These are phyloP conservation scores for Rhynchospora breviuscula DNA, from an alignment of 176 grass and related monocot species.

Conservation along the genomic window DNA sequence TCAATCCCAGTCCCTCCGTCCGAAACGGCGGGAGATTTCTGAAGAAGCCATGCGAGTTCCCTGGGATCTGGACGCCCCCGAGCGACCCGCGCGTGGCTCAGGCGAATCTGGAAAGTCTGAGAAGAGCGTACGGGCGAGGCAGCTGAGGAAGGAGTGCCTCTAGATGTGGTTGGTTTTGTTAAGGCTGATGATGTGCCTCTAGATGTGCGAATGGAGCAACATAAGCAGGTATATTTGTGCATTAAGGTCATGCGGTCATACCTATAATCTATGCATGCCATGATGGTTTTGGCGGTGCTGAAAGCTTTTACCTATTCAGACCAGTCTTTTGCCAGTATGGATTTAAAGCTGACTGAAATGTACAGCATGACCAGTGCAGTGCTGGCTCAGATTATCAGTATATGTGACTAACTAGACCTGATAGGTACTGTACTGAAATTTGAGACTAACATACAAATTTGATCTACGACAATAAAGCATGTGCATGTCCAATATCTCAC, in stretches of 20 bases:
- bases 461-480: background rate
- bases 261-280: background rate
- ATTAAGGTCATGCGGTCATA: background rate
- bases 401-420: background rate
- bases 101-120: slow-evolving; percentile 54
- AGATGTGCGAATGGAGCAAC: slow-evolving; percentile 87
- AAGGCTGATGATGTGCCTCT: slow-evolving; percentile 96
- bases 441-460: background rate
- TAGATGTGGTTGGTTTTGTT: no score
- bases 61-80: slow-evolving; percentile 60
- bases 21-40: slow-evolving; percentile 36
- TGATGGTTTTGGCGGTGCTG: background rate
- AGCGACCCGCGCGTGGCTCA: slow-evolving; percentile 47
- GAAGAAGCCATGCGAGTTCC: slow-evolving; percentile 42
- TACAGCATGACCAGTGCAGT: background rate
- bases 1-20: no score
- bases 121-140: slow-evolving; percentile 56
- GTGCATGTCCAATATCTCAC: background rate
- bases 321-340: background rate
- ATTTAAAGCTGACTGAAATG: background rate
- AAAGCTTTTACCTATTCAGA: background rate
- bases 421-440: background rate
- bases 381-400: background rate
- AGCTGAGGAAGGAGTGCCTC: slow-evolving; percentile 59
- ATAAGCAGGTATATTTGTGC: slow-evolving; percentile 64